phyloP scores from a whole-genome alignment of 441 rosid genomes.

The Corymbia citriodora region DNA sequence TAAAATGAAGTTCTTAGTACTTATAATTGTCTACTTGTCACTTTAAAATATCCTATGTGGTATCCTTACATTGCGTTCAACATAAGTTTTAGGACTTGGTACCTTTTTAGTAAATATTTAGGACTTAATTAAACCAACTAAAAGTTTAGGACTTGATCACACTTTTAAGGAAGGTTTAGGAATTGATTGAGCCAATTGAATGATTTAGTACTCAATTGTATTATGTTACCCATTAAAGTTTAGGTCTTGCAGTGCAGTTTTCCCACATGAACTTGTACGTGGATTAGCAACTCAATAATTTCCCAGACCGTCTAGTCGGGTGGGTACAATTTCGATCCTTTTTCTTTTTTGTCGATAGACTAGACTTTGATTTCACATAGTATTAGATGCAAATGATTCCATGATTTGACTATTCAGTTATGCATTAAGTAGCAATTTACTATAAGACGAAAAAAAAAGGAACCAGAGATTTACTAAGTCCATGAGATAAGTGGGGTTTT shows the following conservation, averaged over 20 bases:
- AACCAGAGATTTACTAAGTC: neutral
- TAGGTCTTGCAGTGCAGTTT: neutral
- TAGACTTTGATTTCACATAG: neutral
- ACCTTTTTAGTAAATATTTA: neutral
- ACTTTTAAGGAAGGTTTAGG: neutral
- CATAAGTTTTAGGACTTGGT: neutral
- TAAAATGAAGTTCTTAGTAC: neutral
- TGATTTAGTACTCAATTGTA: neutral
- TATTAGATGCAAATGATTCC: neutral
- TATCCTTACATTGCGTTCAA: neutral
- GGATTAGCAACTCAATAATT: neutral
- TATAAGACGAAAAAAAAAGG: no score
- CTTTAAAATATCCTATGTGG: neutral
- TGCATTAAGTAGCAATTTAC: neutral
- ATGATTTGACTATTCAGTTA: neutral
- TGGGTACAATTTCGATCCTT: neutral
- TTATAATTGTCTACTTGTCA: neutral
- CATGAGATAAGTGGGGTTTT: neutral
- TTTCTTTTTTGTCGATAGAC: neutral
- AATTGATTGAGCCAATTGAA: neutral
- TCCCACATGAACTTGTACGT: neutral
- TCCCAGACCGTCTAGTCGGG: neutral
- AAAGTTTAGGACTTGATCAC: neutral
- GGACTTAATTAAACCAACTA: neutral
- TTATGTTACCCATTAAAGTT: neutral